Conservation (phyloP, 768 basidiomycete species). For the Mycena leptocephala region DNA sequence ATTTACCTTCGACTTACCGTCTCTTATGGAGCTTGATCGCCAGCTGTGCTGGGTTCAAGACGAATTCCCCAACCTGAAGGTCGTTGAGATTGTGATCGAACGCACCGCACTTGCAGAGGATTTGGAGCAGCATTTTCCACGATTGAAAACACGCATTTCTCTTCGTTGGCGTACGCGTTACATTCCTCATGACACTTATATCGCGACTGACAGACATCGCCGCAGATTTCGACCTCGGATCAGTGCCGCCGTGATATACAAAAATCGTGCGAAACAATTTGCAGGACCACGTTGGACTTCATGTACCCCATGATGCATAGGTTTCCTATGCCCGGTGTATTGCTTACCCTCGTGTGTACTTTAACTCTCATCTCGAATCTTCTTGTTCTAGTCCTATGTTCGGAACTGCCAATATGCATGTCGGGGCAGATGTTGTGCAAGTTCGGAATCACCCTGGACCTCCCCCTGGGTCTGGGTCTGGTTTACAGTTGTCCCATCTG, state of each 20-base stretch:
- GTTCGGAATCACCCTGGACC: slow-evolving; percentile 2
- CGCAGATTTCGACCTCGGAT: background rate
- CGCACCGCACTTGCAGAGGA: background rate
- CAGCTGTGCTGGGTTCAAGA: background rate
- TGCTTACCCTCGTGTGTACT: background rate
- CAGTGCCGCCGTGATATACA: background rate
- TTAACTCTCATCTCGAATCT: slow-evolving; percentile 3
- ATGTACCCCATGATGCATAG: background rate
- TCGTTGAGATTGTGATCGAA: background rate
- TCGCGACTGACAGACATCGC: background rate
- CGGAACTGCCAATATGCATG: background rate
- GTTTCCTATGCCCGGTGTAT: background rate
- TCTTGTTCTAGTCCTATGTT: background rate
- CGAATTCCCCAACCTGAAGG: slow-evolving; percentile 1
- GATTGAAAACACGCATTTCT: slow-evolving; percentile 3
- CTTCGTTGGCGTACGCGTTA: background rate
- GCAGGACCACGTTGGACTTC: background rate
- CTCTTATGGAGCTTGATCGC: slow-evolving; percentile 1
- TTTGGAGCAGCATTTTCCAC: background rate
- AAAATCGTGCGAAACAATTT: slow-evolving; percentile 7
- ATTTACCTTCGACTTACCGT: background rate
- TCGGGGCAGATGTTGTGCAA: background rate
- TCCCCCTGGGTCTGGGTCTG: background rate
- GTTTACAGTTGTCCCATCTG: slow-evolving; percentile 2
- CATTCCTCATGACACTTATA: background rate